phyloP scores from a whole-genome alignment of 2,329 filamentous ascomycete genomes.

The Xylaria sp. region DNA sequence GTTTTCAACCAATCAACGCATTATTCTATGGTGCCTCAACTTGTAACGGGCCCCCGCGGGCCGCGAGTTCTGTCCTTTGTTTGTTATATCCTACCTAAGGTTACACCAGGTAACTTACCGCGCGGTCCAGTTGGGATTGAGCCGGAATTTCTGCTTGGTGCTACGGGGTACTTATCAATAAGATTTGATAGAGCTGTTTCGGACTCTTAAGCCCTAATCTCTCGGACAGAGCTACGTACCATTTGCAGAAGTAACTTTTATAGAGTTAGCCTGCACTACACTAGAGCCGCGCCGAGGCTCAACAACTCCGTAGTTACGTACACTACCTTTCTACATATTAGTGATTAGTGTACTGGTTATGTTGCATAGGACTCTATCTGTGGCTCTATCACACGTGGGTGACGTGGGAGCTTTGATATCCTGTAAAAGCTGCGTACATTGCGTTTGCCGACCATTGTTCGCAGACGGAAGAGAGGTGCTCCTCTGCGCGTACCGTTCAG shows the following conservation, averaged over 20 bases:
- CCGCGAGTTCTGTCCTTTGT: conserved; percentile 5
- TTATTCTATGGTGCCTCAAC: neutral
- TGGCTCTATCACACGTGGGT: conserved; percentile 1
- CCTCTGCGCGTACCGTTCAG: too few relatives aligned
- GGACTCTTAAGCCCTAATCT: neutral
- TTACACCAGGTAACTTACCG: neutral
- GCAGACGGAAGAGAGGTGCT: too few relatives aligned
- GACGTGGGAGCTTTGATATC: neutral
- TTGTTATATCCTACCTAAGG: neutral
- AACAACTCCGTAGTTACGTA: conserved; percentile 5
- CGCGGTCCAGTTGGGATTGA: neutral
- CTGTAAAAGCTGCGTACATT: neutral
- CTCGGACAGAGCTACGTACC: neutral
- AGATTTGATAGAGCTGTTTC: neutral
- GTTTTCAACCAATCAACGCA: conserved; percentile 17
- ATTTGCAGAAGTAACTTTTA: neutral
- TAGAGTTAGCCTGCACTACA: neutral
- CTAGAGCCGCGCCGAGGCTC: conserved; percentile 12
- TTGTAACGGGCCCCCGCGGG: conserved; percentile 19
- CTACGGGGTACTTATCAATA: neutral
- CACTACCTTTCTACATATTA: neutral
- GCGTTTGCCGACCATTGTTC: neutral
- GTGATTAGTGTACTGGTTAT: neutral
- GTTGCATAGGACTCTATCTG: neutral
- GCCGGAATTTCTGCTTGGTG: neutral